These are phyloP conservation scores for Fusarium compactum DNA, from an alignment of 2,329 filamentous ascomycete genomes.

Conservation along the genomic window DNA sequence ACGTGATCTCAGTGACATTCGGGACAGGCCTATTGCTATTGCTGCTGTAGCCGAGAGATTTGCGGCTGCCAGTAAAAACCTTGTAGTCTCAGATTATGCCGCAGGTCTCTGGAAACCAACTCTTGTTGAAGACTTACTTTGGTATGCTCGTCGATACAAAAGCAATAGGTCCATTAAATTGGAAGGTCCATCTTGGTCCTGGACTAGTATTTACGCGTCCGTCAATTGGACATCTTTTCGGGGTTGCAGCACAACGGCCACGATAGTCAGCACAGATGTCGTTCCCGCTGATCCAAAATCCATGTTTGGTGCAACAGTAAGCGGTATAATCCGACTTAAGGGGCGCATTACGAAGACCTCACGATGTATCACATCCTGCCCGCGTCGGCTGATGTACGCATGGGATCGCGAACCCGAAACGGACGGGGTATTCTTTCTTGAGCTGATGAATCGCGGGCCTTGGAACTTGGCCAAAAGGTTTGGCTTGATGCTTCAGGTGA, in stretches of 20 bases:
- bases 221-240: no score
- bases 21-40: not conserved
- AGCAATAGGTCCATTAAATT: no score
- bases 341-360: not conserved
- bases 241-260: no score
- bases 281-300: not conserved
- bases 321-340: not conserved
- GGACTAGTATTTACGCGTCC: no score
- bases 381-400: no score
- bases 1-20: fast-evolving
- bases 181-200: not conserved
- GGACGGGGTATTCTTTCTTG: no score
- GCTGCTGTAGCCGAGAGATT: not conserved
- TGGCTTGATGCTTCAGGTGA: not conserved
- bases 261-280: not conserved
- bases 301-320: not conserved
- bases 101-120: not conserved
- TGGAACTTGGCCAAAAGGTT: no score
- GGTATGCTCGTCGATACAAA: fast-evolving
- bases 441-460: no score
- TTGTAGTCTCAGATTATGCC: no score
- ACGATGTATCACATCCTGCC: no score
- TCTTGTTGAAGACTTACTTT: not conserved
- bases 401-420: no score
- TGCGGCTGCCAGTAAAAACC: no score